phyloP scores from a whole-genome alignment of 768 basidiomycete species.

The Rickenella mellea region DNA sequence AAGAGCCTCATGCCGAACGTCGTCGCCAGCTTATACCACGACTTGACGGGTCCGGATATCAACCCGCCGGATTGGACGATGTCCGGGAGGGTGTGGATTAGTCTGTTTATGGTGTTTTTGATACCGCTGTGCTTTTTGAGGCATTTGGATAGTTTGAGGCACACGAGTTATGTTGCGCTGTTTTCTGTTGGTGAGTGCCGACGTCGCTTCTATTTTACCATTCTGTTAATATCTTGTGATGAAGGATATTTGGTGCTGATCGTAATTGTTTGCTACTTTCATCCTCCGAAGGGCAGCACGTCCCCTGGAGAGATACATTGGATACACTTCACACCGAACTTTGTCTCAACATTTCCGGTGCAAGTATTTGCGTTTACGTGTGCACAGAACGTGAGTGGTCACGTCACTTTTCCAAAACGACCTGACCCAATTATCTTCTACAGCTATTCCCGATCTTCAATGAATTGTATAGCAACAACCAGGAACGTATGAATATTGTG shows the following conservation, averaged over 20 bases:
- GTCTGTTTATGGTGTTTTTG: slow-evolving; percentile 64
- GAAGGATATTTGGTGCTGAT: slow-evolving; percentile 71
- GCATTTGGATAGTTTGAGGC: slow-evolving; percentile 74
- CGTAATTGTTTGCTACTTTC: slow-evolving; percentile 73
- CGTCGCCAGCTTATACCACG: slow-evolving; percentile 72
- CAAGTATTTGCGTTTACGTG: slow-evolving; percentile 93
- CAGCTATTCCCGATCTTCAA: slow-evolving; percentile 93
- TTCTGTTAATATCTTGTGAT: slow-evolving; percentile 4
- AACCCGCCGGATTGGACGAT: slow-evolving; percentile 70
- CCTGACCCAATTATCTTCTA: slow-evolving; percentile 4
- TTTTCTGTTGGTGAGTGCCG: slow-evolving; percentile 71
- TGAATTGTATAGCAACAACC: slow-evolving; percentile 75
- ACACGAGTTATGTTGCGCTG: slow-evolving; percentile 86
- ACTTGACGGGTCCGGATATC: slow-evolving; percentile 51
- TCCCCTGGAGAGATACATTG: slow-evolving; percentile 58
- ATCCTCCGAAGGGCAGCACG: slow-evolving; percentile 56
- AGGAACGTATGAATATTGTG: slow-evolving; percentile 77
- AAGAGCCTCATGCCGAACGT: slow-evolving; percentile 93
- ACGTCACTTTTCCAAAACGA: slow-evolving; percentile 2
- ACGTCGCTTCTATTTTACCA: not conserved
- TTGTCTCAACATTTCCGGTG: slow-evolving; percentile 83
- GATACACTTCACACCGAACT: slow-evolving; percentile 67
- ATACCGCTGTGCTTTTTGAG: slow-evolving; percentile 79
- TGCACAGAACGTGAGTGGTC: slow-evolving; percentile 69
- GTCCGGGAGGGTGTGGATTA: slow-evolving; percentile 77